phyloP scores from a whole-genome alignment of 2,329 filamentous ascomycete species.

The Alternaria conjuncta region DNA sequence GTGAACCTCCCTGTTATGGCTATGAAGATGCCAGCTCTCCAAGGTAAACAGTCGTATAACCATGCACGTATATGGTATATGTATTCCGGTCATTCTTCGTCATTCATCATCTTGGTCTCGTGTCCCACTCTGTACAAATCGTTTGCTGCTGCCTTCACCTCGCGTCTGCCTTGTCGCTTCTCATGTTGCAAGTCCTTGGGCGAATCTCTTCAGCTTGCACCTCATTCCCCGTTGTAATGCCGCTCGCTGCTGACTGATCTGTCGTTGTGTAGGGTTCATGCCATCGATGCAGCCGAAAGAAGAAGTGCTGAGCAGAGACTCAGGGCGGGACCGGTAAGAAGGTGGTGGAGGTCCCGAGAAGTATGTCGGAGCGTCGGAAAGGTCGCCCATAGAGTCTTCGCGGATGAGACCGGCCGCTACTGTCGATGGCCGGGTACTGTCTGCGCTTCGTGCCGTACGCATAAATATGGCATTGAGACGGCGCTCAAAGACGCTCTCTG shows the following conservation, averaged over 20 bases:
- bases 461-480: conserved; percentile 21
- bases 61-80: neutral
- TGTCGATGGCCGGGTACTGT: conserved; percentile 21
- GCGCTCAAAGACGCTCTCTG: conserved; percentile 24
- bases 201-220: conserved; percentile 37
- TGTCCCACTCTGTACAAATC: neutral
- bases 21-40: conserved; percentile 5
- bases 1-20: neutral
- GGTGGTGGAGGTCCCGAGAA: conserved; percentile 40
- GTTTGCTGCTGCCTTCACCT: neutral
- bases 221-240: conserved; percentile 30
- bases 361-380: conserved; percentile 45
- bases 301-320: conserved; percentile 40
- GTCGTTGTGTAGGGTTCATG: conserved; percentile 35
- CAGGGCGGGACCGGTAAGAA: conserved; percentile 42
- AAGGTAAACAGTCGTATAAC: neutral
- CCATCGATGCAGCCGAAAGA: conserved; percentile 47
- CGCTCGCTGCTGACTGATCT: conserved; percentile 34
- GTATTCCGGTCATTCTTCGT: neutral
- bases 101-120: neutral
- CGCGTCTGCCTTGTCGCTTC: neutral
- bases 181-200: conserved; percentile 27
- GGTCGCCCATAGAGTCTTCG: conserved; percentile 40
- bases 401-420: conserved; percentile 20
- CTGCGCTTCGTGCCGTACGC: conserved; percentile 11